Percentiles rank a stretch among this genome's conserved stretches.
Evolutionary conservation across 306 rosid species (phyloP).

Genomic region (Hippophae tibetana): DNA sequence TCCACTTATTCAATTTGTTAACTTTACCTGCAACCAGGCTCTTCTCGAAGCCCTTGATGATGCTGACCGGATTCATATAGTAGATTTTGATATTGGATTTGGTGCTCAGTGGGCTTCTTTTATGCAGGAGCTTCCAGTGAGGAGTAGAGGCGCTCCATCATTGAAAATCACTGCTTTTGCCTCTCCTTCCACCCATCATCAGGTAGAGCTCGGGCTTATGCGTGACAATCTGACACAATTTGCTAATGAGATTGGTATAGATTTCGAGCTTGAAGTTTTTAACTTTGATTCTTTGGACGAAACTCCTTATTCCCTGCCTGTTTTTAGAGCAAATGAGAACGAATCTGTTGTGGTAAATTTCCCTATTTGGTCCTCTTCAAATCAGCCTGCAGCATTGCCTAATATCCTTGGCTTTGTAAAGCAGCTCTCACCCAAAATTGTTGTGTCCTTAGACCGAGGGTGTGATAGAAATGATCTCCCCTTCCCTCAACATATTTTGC

Average conservation of each 20-base stretch:
- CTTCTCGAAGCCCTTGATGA: slow-evolving; percentile 28
- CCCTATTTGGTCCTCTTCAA: slow-evolving; percentile 31
- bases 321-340: slow-evolving; percentile 17
- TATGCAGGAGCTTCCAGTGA: slow-evolving; percentile 36
- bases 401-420: slow-evolving; percentile 27
- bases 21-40: slow-evolving; percentile 42
- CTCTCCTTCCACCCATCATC: slow-evolving; percentile 33
- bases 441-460: slow-evolving; percentile 36
- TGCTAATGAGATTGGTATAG: slow-evolving; percentile 30
- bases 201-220: slow-evolving; percentile 28
- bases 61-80: slow-evolving; percentile 29
- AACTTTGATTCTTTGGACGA: slow-evolving; percentile 29
- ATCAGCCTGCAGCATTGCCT: slow-evolving; percentile 30
- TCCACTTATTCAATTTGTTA: slow-evolving; percentile 37
- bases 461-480: slow-evolving; percentile 35
- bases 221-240: slow-evolving; percentile 33
- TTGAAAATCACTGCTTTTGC: slow-evolving; percentile 39
- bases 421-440: slow-evolving; percentile 35
- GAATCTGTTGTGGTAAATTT: slow-evolving; percentile 36
- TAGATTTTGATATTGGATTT: slow-evolving; percentile 42
- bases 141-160: slow-evolving; percentile 21
- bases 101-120: slow-evolving; percentile 48
- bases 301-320: slow-evolving; percentile 22
- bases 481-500: slow-evolving; percentile 35
- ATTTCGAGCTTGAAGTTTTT: slow-evolving; percentile 33